phyloP scores from a whole-genome alignment of 1,139 yeast species.

The Diutina neorugosa region DNA sequence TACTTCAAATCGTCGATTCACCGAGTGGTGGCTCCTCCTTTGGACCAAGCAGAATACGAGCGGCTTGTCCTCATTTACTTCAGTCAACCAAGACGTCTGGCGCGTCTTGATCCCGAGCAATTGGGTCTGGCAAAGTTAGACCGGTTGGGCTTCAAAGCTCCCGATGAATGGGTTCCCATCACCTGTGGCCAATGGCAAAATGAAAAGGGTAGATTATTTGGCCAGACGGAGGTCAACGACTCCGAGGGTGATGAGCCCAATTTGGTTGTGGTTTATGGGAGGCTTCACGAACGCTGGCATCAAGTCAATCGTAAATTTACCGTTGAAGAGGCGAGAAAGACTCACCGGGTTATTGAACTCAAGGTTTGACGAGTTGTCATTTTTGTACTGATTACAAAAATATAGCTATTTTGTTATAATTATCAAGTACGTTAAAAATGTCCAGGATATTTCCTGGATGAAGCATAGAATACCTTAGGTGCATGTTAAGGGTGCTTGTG shows the following conservation, averaged over 20 bases:
- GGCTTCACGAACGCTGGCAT: constrained; percentile 33
- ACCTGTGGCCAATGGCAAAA: constrained; percentile 27
- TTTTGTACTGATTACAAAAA: too few relatives aligned
- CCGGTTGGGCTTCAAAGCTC: constrained; percentile 16
- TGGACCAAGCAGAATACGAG: constrained; percentile 23
- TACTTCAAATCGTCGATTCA: constrained; percentile 36
- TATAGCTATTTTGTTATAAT: too few relatives aligned
- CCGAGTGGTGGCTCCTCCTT: constrained; percentile 34
- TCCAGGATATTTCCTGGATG: too few relatives aligned
- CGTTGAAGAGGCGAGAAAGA: constrained; percentile 12
- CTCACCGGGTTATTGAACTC: constrained; percentile 10
- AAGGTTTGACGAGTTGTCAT: background rate
- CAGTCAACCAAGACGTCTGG: constrained; percentile 20
- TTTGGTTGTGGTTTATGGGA: constrained; percentile 22
- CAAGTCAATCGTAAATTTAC: constrained; percentile 13
- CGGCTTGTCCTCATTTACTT: constrained; percentile 35
- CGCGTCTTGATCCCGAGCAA: constrained; percentile 27
- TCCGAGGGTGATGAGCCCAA: constrained; percentile 25
- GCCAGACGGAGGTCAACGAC: constrained; percentile 16
- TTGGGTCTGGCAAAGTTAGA: constrained; percentile 24
- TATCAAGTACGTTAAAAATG: too few relatives aligned
- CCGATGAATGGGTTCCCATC: constrained; percentile 26
- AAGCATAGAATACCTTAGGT: too few relatives aligned
- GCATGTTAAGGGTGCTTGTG: too few relatives aligned
- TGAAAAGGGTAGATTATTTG: constrained; percentile 28